Conservation (phyloP, 495 filamentous ascomycete species). For the Penicillium soppii region DNA sequence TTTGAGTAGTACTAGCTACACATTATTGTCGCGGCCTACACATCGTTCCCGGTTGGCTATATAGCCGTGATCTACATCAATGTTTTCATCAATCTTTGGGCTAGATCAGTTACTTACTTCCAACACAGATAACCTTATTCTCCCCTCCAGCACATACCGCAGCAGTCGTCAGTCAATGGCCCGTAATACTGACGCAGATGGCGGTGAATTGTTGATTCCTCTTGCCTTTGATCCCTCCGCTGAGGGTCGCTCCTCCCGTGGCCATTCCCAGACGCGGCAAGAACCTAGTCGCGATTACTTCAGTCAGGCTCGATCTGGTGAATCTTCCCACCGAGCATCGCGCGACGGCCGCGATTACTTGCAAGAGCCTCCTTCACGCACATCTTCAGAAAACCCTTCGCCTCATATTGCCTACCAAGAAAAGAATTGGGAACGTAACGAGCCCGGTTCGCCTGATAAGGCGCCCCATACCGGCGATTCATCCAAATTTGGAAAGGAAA, state of each 20-base stretch:
- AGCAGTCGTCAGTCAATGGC: conserved; percentile 68
- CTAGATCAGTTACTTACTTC: background rate
- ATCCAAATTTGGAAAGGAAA: conserved; percentile 61
- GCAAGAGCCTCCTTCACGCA: conserved; percentile 15
- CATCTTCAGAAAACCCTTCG: conserved; percentile 46
- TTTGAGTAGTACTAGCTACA: too few species aligned
- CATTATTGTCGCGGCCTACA: too few species aligned
- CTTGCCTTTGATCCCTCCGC: conserved; percentile 82
- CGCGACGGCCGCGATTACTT: conserved; percentile 18
- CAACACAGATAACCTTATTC: conserved; percentile 55
- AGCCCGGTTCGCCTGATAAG: conserved; percentile 45
- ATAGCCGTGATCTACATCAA: too few species aligned
- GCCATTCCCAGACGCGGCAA: conserved; percentile 25
- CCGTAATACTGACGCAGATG: conserved; percentile 62
- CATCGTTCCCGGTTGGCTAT: background rate
- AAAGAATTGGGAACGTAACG: conserved; percentile 63
- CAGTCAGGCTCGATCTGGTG: conserved; percentile 14
- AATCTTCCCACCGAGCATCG: conserved; percentile 19
- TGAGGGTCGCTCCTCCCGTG: conserved; percentile 49
- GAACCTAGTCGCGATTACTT: conserved; percentile 38
- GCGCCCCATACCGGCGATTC: conserved; percentile 56
- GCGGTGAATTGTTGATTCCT: conserved; percentile 82
- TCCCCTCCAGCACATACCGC: conserved; percentile 75
- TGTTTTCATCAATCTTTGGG: too few species aligned
- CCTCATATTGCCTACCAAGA: conserved; percentile 93